These are phyloP conservation scores for Fusarium fujikuroi DNA, from an alignment of 2,329 filamentous ascomycete genomes.

Conservation along the genomic window DNA sequence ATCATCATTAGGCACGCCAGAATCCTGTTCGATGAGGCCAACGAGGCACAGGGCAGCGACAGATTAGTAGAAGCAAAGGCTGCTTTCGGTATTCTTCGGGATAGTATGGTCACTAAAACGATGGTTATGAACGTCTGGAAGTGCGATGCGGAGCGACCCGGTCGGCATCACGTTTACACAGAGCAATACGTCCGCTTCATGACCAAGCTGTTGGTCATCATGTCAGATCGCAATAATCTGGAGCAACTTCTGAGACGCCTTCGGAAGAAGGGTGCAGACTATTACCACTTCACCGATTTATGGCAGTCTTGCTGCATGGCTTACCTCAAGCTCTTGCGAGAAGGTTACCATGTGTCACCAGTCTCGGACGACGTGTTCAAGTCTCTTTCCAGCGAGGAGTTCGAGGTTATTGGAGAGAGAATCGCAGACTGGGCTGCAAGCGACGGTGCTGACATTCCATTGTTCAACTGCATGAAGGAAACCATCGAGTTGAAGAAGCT, in stretches of 20 bases:
- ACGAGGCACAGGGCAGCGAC: constrained; percentile 53
- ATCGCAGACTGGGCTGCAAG: constrained; percentile 65
- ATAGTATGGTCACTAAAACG: constrained; percentile 86
- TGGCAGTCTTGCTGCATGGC: constrained; percentile 67
- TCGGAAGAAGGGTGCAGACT: constrained; percentile 82
- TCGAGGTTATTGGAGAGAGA: constrained; percentile 65
- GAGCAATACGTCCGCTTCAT: constrained; percentile 88
- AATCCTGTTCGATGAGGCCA: constrained; percentile 62
- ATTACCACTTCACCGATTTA: constrained; percentile 70
- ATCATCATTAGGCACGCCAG: constrained; percentile 80
- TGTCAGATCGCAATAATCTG: constrained; percentile 79
- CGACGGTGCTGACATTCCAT: constrained; percentile 52
- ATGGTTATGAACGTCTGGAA: constrained; percentile 97
- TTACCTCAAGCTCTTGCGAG: constrained; percentile 65
- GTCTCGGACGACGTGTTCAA: constrained; percentile 67
- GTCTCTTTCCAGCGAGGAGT: constrained; percentile 63
- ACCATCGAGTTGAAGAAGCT: constrained; percentile 72
- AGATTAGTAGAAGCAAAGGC: constrained; percentile 75
- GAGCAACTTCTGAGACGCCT: constrained; percentile 83
- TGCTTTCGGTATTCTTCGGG: constrained; percentile 79
- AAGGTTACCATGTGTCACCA: constrained; percentile 57
- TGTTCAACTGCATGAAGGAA: constrained; percentile 67
- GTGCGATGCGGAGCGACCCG: constrained; percentile 84
- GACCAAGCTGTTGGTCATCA: constrained; percentile 76
- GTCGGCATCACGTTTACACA: constrained; percentile 92